A percentile compares a stretch with the other conserved stretches of the same genome.
phyloP scores from a whole-genome alignment of 805 yeast species.

The Starmerella sp. region DNA sequence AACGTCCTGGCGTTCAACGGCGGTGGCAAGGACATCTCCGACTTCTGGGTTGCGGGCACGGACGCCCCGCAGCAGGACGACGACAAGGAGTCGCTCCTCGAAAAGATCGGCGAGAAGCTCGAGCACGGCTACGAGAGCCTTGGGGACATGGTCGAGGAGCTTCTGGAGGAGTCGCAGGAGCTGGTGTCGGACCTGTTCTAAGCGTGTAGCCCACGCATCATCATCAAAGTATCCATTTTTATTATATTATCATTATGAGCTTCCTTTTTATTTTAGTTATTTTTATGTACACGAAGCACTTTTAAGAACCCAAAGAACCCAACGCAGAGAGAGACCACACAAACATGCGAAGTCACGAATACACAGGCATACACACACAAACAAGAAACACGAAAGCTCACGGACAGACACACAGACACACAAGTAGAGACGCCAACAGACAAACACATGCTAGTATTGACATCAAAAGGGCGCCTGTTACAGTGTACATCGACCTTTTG shows the following conservation, averaged over 20 bases:
- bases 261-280: background rate
- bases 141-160: slow-evolving; percentile 9
- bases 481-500: too few relatives aligned
- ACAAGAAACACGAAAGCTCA: too few relatives aligned
- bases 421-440: too few relatives aligned
- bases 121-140: slow-evolving; percentile 10
- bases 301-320: too few relatives aligned
- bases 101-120: slow-evolving; percentile 6
- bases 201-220: background rate
- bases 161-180: slow-evolving; percentile 16
- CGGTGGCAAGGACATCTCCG: slow-evolving; percentile 43
- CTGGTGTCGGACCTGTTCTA: slow-evolving; percentile 8
- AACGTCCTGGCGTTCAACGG: slow-evolving; percentile 52
- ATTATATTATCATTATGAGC: background rate
- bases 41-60: slow-evolving; percentile 34
- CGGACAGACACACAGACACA: too few relatives aligned
- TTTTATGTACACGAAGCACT: background rate
- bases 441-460: too few relatives aligned
- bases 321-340: too few relatives aligned
- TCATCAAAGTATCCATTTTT: background rate
- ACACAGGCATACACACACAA: too few relatives aligned
- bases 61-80: slow-evolving; percentile 1
- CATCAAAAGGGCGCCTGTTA: too few relatives aligned
- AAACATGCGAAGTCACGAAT: too few relatives aligned
- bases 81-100: background rate